Conservation (phyloP, 768 basidiomycete genomes). For the Phanerodontia chrysosporium region DNA sequence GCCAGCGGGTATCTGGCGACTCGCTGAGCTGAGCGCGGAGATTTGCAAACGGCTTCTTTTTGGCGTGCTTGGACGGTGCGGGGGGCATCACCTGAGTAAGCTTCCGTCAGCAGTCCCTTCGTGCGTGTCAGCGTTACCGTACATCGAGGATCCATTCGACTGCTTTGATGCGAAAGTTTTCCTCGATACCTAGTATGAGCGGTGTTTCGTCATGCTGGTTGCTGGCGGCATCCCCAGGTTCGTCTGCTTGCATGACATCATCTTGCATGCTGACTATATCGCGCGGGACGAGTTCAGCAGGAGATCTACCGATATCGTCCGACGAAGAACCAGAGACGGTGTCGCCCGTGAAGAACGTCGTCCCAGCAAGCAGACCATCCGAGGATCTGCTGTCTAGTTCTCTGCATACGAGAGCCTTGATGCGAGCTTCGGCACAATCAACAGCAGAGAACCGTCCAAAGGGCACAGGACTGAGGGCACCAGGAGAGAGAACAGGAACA, state of each 20-base stretch:
- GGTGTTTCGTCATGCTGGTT: background rate
- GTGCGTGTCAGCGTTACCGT: background rate
- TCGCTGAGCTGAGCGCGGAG: constrained; percentile 51
- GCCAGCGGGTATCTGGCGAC: constrained; percentile 59
- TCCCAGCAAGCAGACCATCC: constrained; percentile 31
- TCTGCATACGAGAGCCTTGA: constrained; percentile 36
- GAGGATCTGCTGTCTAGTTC: constrained; percentile 34
- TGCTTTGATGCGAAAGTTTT: constrained; percentile 30
- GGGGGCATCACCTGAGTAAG: constrained; percentile 18
- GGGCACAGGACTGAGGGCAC: constrained; percentile 34
- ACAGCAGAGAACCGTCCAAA: constrained; percentile 32
- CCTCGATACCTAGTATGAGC: constrained; percentile 28
- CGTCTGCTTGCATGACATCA: background rate
- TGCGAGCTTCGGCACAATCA: constrained; percentile 40
- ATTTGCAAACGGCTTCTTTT: constrained; percentile 22
- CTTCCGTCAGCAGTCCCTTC: background rate
- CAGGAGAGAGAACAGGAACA: constrained; percentile 32
- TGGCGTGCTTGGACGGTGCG: constrained; percentile 1
- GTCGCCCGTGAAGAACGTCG: background rate
- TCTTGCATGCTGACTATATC: background rate
- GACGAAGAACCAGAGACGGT: constrained; percentile 1
- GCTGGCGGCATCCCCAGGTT: background rate
- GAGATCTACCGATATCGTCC: constrained; percentile 15
- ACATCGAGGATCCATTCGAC: constrained; percentile 47
- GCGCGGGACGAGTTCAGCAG: background rate